Evolutionary conservation across 306 rosid genomes (phyloP), one percentile per base, ranked within the genome.

Genomic region (Psophocarpus tetragonolobus): DNA sequence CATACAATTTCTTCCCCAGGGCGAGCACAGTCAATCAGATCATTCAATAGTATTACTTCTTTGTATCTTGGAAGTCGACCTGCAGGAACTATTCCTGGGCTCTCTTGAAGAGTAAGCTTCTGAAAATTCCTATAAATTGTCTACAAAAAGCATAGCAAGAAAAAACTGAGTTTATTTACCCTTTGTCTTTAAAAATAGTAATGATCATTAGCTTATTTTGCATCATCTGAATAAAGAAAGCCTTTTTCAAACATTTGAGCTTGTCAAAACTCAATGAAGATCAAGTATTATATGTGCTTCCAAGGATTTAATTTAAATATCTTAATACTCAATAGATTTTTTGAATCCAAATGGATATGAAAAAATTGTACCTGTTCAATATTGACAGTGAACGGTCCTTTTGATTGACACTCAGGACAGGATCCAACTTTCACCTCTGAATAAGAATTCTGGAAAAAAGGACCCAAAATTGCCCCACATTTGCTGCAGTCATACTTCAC

Each of bases 71-170:
- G 99, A 80, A 95, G 91, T 18, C 99, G 93, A 74, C 97, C 99
- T 2, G 99, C 97, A 30, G 97, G 99, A 81, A 95, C 99, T 80
- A 90, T 95, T 75, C 99, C 99, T 6, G 99, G 99, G 87, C 99
- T 95, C 76, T 95, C 99, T 86, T 95, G 99, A 64, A 95, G 99
- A 2, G 96, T 86, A 64, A 95, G 97, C 90, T 92, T 95, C 78
- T 95, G 99, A 81, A 92, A 95, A 57, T 95, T 95, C 90, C 99
- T 87, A 77, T 95, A 95, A 77, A 95, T 78, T 45, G 99, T 95
- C 98, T 94, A 84, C 78, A 84, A 83, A 76, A 84, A 74, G 81
- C 42, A 78, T 12, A 23, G 12, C 74, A 58, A 14, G 13, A 42
- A 30, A 82, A 74, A 5, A 12, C n/a, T 17, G 14, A 76, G 68